Percentiles rank a stretch among this genome's conserved stretches.
These are phyloP conservation scores for Helichrysum umbraculigerum DNA, from an alignment of 129 eudicot genomes.

Conservation along the genomic window DNA sequence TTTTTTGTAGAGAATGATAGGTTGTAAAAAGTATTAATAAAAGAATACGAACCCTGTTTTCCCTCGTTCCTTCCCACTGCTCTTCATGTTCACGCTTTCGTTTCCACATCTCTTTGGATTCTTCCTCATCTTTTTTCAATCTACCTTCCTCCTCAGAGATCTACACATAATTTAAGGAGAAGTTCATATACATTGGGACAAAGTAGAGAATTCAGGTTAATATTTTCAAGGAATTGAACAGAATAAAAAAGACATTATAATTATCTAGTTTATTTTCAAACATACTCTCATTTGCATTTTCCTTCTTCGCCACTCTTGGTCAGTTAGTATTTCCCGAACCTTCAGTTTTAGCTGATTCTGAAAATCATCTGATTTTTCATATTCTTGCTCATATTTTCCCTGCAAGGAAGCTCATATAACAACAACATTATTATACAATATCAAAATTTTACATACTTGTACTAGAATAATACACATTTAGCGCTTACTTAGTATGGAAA, in stretches of 20 bases:
- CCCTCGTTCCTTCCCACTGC: conserved; percentile 99
- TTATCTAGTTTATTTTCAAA: conserved; percentile 8
- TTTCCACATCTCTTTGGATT: conserved; percentile 95
- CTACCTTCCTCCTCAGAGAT: conserved; percentile 99
- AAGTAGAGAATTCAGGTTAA: background rate
- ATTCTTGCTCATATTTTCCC: conserved; percentile 91
- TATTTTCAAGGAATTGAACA: background rate
- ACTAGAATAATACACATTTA: background rate
- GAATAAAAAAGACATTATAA: conserved; percentile 5
- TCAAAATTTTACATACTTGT: background rate
- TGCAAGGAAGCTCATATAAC: conserved; percentile 31
- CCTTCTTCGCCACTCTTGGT: conserved; percentile 98
- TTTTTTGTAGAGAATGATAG: conserved; percentile 3
- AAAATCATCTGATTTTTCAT: conserved; percentile 67
- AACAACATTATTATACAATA: conserved; percentile 5
- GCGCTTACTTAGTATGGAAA: background rate
- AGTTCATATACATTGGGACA: background rate
- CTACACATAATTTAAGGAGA: conserved; percentile 31
- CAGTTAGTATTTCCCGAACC: conserved; percentile 89
- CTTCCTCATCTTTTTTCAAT: conserved; percentile 98
- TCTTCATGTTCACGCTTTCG: conserved; percentile 98
- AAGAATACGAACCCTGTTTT: conserved; percentile 67
- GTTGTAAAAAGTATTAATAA: background rate
- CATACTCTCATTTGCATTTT: conserved; percentile 99
- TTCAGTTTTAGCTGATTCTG: conserved; percentile 82